These are phyloP conservation scores for Saccharomyces uvarum DNA, from an alignment of 1,139 yeast genomes.

Conservation along the genomic window DNA sequence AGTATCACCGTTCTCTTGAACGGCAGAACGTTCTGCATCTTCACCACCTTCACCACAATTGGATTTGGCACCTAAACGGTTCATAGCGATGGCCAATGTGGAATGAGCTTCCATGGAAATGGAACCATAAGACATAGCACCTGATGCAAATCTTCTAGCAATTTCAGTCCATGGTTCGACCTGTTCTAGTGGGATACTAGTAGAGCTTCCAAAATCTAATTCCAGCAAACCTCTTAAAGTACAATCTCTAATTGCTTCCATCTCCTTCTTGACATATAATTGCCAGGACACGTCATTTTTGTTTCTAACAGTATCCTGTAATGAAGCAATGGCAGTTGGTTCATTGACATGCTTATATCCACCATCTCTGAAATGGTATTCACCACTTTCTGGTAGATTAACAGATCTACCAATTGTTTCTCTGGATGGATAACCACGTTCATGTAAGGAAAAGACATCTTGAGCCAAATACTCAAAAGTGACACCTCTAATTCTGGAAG, in stretches of 20 bases:
- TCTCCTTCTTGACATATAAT: constrained; percentile 80
- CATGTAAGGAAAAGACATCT: constrained; percentile 91
- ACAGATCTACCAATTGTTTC: constrained; percentile 56
- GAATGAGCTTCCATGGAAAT: constrained; percentile 98
- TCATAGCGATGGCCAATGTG: constrained; percentile 96
- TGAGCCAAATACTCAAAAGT: constrained; percentile 93
- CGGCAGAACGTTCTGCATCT: constrained; percentile 82
- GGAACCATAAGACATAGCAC: constrained; percentile 99
- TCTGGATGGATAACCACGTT: constrained; percentile 81
- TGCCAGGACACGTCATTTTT: constrained; percentile 90
- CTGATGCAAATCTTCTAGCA: constrained; percentile 93
- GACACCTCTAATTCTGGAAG: constrained; percentile 91
- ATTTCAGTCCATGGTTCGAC: constrained; percentile 99
- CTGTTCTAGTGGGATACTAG: constrained; percentile 86
- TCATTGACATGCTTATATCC: constrained; percentile 93
- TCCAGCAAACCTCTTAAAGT: constrained; percentile 90
- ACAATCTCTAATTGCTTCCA: constrained; percentile 87
- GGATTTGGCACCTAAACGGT: constrained; percentile 92
- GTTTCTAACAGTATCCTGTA: constrained; percentile 95
- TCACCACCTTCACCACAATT: constrained; percentile 99
- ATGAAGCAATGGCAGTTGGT: constrained; percentile 88
- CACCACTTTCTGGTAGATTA: constrained; percentile 90
- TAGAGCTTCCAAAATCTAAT: constrained; percentile 66
- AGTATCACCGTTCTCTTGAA: constrained; percentile 82
- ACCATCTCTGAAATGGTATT: constrained; percentile 98